Conservation (phyloP, 2,329 filamentous ascomycete species). For the Calonectria hawksworthii region DNA sequence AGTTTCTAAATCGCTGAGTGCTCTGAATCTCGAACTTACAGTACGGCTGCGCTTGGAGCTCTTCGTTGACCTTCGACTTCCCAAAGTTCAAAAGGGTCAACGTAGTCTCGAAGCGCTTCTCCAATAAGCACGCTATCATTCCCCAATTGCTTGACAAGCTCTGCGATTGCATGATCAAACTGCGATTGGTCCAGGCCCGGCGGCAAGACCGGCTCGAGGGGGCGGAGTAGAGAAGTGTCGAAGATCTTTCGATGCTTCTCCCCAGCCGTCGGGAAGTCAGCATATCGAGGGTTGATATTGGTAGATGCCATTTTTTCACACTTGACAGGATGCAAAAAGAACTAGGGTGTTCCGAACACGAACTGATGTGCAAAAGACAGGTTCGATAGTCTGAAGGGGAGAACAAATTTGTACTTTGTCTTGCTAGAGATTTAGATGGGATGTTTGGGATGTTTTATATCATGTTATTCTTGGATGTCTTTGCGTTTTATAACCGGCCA, state of each 20-base stretch:
- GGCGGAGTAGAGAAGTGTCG: neutral
- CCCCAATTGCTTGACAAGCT: neutral
- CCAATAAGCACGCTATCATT: neutral
- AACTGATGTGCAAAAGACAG: neutral
- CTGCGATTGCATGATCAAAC: neutral
- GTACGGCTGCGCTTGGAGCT: neutral
- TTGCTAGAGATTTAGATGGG: neutral
- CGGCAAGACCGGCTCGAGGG: neutral
- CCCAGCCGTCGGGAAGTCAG: neutral
- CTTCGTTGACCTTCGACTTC: neutral
- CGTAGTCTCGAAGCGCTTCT: neutral
- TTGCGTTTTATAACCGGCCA: no score
- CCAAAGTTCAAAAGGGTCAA: neutral
- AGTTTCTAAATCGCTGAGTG: neutral
- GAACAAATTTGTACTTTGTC: neutral
- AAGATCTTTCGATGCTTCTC: neutral
- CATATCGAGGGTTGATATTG: neutral
- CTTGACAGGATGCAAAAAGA: neutral
- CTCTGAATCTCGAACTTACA: neutral
- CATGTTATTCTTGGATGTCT: no score
- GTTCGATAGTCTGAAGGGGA: neutral
- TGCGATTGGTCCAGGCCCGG: neutral
- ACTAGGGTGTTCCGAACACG: no score
- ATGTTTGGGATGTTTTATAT: neutral
- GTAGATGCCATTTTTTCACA: neutral